A percentile compares a stretch with the other conserved stretches of the same genome.
These are phyloP conservation scores for Daedaleopsis sinensis DNA, from an alignment of 768 basidiomycete species.

Conservation along the genomic window DNA sequence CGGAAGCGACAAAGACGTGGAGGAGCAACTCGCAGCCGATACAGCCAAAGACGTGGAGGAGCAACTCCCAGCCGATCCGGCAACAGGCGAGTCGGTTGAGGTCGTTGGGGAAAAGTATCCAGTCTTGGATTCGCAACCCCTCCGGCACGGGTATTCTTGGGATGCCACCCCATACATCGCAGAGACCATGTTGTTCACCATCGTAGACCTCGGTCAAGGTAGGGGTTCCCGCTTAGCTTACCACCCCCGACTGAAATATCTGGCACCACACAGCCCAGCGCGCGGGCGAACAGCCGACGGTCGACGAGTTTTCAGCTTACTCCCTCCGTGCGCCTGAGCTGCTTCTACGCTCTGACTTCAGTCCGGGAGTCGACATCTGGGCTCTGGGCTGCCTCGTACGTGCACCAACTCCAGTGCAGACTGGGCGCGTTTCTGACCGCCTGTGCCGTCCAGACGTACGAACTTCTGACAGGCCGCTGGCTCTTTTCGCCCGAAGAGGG, in stretches of 20 bases:
- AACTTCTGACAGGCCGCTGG: slow-evolving; percentile 28
- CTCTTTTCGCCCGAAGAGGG: slow-evolving; percentile 26
- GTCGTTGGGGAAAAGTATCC: slow-evolving; percentile 8
- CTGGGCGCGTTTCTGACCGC: background rate
- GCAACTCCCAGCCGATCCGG: too few relatives aligned
- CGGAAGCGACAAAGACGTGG: slow-evolving; percentile 9
- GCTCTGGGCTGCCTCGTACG: slow-evolving; percentile 34
- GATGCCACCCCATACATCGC: slow-evolving; percentile 17
- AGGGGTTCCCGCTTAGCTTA: background rate
- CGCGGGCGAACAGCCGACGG: slow-evolving; percentile 25
- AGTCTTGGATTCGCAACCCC: slow-evolving; percentile 22
- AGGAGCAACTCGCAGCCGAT: background rate
- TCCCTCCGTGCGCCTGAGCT: slow-evolving; percentile 35
- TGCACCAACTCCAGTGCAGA: background rate
- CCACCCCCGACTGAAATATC: background rate
- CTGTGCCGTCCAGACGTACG: slow-evolving; percentile 22
- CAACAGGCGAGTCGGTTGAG: slow-evolving; percentile 10
- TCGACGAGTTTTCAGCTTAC: slow-evolving; percentile 11
- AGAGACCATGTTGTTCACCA: slow-evolving; percentile 11
- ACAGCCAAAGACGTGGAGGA: slow-evolving; percentile 8
- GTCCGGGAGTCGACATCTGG: slow-evolving; percentile 33
- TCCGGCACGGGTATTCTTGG: slow-evolving; percentile 18
- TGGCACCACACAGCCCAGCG: slow-evolving; percentile 22
- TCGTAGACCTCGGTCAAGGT: slow-evolving; percentile 30
- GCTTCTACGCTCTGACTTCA: slow-evolving; percentile 26